Conservation (phyloP, 2,329 filamentous ascomycete species). For the Hortaea sp. region DNA sequence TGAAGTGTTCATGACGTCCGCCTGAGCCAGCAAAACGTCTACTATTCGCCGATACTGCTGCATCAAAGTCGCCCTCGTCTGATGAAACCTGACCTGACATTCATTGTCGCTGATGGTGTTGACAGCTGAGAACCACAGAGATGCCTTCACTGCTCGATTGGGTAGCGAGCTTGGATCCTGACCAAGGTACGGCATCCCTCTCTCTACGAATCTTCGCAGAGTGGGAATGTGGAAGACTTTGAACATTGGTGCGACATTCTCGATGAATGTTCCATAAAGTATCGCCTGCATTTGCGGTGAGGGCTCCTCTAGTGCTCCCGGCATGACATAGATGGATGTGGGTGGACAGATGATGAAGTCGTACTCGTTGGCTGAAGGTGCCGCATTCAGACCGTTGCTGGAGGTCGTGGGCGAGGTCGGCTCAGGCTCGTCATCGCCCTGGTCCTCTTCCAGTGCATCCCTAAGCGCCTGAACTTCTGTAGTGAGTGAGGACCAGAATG, state of each 20-base stretch:
- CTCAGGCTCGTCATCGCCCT: constrained; percentile 14
- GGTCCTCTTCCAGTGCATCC: constrained; percentile 22
- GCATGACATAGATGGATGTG: constrained; percentile 22
- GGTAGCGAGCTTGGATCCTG: constrained; percentile 12
- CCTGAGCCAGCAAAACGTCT: constrained; percentile 22
- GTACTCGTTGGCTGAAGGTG: constrained; percentile 9
- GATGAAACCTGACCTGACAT: constrained; percentile 12
- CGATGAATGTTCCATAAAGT: constrained; percentile 16
- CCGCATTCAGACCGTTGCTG: constrained; percentile 1
- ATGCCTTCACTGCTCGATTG: constrained; percentile 19
- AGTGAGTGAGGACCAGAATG: constrained; percentile 23
- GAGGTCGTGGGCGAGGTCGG: constrained; percentile 11
- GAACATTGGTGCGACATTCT: constrained; percentile 20
- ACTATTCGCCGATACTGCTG: constrained; percentile 15
- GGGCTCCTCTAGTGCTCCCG: constrained; percentile 20
- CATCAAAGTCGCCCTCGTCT: constrained; percentile 12
- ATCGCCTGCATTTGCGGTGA: constrained; percentile 6
- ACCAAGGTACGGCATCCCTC: constrained; percentile 16
- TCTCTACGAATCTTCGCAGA: constrained; percentile 13
- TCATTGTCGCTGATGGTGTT: constrained; percentile 22
- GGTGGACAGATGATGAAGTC: constrained; percentile 24
- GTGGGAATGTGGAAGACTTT: constrained; percentile 22
- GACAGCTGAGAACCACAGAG: constrained; percentile 22
- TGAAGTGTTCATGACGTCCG: constrained; percentile 22
- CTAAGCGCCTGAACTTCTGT: constrained; percentile 22